Evolutionary conservation across 1,139 yeast genomes (phyloP), one percentile per base, ranked within the genome.

Genomic region (Hyphopichia buzzinii): DNA sequence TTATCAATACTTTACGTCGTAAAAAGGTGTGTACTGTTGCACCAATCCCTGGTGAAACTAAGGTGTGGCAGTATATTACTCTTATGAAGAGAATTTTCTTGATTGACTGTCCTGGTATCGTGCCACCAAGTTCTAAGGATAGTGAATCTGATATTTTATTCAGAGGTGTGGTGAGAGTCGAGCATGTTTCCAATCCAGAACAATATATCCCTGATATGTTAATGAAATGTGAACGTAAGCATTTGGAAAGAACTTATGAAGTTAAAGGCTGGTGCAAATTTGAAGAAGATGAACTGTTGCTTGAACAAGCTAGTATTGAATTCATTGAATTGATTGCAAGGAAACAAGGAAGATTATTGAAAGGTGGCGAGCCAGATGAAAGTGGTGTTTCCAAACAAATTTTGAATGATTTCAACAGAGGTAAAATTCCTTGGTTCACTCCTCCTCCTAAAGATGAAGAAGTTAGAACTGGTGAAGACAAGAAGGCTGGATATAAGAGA

Each of bases 281-380:
- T 42, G 77, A 71, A 52, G 75, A 70, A 10, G 67, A 71, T 38
- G 54, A 50, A 10, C 39, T 49, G 12, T 52, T 66, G 35, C 56
- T 70, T 42, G 76, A 69, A 44, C 58, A 59, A 33, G 81, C 88
- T 44, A 72, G 95, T 40, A 72, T 79, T 4, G 96, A 89, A 52
- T 92, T 92, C 54, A 75, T 92, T 44, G 97, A 90, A 61, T 67
- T 88, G 53, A 72, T 92, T 50, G 98, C 98, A 1, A 80, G 95
- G 59, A 92, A 90, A 62, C 86, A 80, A 38, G 98, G 98, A 44
- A 80, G 96, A 59, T 73, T 92, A 48, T 69, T 92, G 51, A 92
- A 92, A 64, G 98, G 98, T 42, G 98, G 97, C 48, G 98, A 92
- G 64, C 96, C 97, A 1, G 97, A 92, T 62, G 97, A 90, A 64